Conservation (phyloP, 2,329 filamentous ascomycete genomes). For the Aspergillus transmontanensis region DNA sequence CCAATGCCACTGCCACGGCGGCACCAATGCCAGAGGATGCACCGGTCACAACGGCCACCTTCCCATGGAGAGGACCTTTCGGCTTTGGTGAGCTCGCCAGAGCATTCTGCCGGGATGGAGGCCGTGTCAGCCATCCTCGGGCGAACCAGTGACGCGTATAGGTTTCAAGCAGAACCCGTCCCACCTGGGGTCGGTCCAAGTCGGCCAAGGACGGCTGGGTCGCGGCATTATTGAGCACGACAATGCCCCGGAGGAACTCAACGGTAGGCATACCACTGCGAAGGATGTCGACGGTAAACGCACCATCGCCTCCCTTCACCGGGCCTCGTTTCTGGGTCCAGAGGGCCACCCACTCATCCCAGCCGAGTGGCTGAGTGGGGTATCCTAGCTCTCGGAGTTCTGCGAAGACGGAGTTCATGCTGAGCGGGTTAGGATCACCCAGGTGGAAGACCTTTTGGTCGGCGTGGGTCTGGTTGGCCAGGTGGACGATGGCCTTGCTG, state of each 20-base stretch:
- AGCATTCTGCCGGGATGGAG: constrained; percentile 57
- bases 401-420: constrained; percentile 67
- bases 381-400: constrained; percentile 69
- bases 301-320: constrained; percentile 66
- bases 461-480: constrained; percentile 64
- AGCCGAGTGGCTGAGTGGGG: constrained; percentile 65
- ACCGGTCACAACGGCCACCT: constrained; percentile 75
- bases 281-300: constrained; percentile 77
- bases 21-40: constrained; percentile 80
- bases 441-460: constrained; percentile 72
- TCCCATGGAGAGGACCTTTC: constrained; percentile 64
- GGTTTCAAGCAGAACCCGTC: constrained; percentile 70
- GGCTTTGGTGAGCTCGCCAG: constrained; percentile 48
- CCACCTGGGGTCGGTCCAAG: constrained; percentile 69
- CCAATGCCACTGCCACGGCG: constrained; percentile 70
- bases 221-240: constrained; percentile 70
- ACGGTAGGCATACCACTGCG: constrained; percentile 78
- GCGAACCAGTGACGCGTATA: constrained; percentile 81
- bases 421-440: constrained; percentile 70
- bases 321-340: constrained; percentile 72
- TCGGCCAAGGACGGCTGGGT: constrained; percentile 62
- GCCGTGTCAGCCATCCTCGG: constrained; percentile 70
- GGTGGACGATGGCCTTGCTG: constrained; percentile 70
- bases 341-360: constrained; percentile 72
- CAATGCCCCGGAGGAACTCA: constrained; percentile 70